phyloP scores from a whole-genome alignment of 345 rosid genomes.

The Rubroshorea leprosula region DNA sequence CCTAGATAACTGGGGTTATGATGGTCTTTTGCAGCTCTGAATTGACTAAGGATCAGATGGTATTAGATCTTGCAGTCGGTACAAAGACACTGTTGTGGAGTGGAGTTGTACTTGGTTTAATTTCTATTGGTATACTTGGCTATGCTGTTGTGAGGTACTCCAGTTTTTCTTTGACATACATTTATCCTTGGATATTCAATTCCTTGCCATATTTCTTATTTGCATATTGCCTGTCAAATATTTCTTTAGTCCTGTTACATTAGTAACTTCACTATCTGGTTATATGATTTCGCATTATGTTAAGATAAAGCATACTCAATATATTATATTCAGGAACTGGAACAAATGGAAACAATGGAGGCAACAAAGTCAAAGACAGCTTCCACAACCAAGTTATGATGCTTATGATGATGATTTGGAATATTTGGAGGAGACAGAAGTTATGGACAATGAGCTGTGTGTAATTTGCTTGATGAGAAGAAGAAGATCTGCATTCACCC shows the following conservation, averaged over 20 bases:
- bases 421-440: not conserved
- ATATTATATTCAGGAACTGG: constrained; percentile 55
- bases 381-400: constrained; percentile 18
- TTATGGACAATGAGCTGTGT: constrained; percentile 80
- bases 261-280: not conserved
- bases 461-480: constrained; percentile 80
- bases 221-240: not conserved
- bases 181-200: not conserved
- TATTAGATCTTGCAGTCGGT: constrained; percentile 53
- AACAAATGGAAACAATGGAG: constrained; percentile 67
- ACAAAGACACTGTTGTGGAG: constrained; percentile 59
- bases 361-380: constrained; percentile 40
- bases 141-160: constrained; percentile 62
- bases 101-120: constrained; percentile 52
- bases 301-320: too few species aligned
- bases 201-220: not conserved
- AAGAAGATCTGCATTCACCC: constrained; percentile 66
- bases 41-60: constrained; percentile 74
- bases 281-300: not conserved
- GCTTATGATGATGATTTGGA: not conserved
- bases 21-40: constrained; percentile 49
- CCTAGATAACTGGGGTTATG: not conserved
- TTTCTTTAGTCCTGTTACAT: not conserved
- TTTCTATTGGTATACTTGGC: constrained; percentile 67
- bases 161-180: not conserved